Percentiles rank a stretch among this genome's conserved stretches.
Conservation (phyloP, 352 stramenopile genomes). For the Globisporangium irregulare region DNA sequence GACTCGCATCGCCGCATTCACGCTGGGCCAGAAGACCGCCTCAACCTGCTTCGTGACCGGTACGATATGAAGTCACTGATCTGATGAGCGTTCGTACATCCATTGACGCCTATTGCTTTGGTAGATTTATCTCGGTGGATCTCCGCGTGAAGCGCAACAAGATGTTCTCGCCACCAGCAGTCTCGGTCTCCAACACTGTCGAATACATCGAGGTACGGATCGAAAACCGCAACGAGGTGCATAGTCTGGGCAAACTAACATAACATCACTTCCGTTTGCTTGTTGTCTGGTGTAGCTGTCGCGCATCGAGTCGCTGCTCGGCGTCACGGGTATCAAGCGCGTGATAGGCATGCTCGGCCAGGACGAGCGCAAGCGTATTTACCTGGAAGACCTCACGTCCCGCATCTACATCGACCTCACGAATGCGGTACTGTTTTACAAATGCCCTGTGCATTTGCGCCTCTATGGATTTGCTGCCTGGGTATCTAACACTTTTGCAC, state of each 20-base stretch:
- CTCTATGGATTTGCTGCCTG: not conserved
- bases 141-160: slow-evolving; percentile 80
- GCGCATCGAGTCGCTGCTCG: slow-evolving; percentile 84
- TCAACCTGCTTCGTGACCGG: slow-evolving; percentile 67
- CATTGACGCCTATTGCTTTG: not conserved
- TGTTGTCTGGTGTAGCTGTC: slow-evolving; percentile 43
- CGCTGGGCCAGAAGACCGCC: slow-evolving; percentile 45
- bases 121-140: slow-evolving; percentile 63
- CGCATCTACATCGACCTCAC: slow-evolving; percentile 76
- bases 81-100: not conserved
- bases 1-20: slow-evolving; percentile 57
- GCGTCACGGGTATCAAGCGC: slow-evolving; percentile 65
- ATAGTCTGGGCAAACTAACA: not conserved
- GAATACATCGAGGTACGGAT: slow-evolving; percentile 67
- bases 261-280: not conserved
- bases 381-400: slow-evolving; percentile 80
- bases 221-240: not conserved
- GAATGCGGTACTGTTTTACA: slow-evolving; percentile 36
- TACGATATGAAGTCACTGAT: slow-evolving; percentile 9
- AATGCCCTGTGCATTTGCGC: not conserved
- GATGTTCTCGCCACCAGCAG: slow-evolving; percentile 66
- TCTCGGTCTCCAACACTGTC: slow-evolving; percentile 44
- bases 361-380: slow-evolving; percentile 76
- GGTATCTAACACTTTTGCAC: not conserved
- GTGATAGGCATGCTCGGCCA: slow-evolving; percentile 86